Evolutionary conservation across 2,329 filamentous ascomycete species (phyloP).

Genomic region (Endoconidiophora polonica): DNA sequence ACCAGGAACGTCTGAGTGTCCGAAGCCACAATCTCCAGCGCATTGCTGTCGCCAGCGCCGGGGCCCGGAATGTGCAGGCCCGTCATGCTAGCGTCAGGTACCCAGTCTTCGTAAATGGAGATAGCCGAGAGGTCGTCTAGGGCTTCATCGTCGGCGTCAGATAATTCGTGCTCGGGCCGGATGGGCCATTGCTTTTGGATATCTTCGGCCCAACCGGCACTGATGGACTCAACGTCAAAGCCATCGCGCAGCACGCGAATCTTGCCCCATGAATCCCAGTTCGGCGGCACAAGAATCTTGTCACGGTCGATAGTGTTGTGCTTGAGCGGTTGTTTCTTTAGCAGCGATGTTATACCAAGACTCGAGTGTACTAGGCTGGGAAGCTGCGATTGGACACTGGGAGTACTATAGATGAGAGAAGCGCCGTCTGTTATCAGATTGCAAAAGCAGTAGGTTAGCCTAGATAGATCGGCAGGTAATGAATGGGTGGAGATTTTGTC

Average conservation of each 20-base stretch:
- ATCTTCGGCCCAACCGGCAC: conserved; percentile 71
- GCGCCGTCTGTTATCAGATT: conserved; percentile 44
- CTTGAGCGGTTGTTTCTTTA: conserved; percentile 64
- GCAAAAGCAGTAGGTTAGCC: conserved; percentile 15
- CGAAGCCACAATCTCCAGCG: conserved; percentile 16
- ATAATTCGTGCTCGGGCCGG: conserved; percentile 15
- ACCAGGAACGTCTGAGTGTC: conserved; percentile 65
- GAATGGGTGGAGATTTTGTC: conserved; percentile 18
- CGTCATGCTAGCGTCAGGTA: conserved; percentile 55
- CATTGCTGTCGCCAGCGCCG: conserved; percentile 15
- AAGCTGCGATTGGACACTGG: conserved; percentile 59
- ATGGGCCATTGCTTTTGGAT: conserved; percentile 42
- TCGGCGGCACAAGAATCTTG: conserved; percentile 84
- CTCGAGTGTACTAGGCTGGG: conserved; percentile 71
- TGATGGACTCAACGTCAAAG: conserved; percentile 80
- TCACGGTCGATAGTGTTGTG: conserved; percentile 87
- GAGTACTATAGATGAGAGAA: conserved; percentile 71
- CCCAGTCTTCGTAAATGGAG: conserved; percentile 52
- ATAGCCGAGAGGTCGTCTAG: conserved; percentile 8
- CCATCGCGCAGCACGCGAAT: conserved; percentile 81
- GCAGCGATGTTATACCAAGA: conserved; percentile 67
- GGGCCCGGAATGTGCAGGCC: conserved; percentile 38
- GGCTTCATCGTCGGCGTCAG: conserved; percentile 11
- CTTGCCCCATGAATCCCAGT: conserved; percentile 98
- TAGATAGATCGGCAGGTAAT: background rate